A percentile compares a stretch with the other conserved stretches of the same genome.
Conservation (phyloP, 176 grass and related monocot genomes). For the Panicum miliaceum region DNA sequence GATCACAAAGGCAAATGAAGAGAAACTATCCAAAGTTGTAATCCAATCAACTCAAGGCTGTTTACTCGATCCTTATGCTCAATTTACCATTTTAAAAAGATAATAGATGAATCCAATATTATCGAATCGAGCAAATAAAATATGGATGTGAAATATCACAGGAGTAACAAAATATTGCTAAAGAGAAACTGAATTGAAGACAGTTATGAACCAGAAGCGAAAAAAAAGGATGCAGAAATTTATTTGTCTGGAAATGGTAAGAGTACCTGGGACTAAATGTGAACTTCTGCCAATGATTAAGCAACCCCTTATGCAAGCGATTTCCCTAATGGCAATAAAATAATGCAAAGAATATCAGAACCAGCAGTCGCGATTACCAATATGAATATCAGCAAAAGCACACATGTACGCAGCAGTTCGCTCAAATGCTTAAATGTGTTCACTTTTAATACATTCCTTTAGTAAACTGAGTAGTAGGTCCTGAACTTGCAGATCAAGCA, state of each 20-base stretch:
- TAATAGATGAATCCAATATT: neutral
- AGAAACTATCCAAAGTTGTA: neutral
- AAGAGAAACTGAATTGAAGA: neutral
- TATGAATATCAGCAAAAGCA: neutral
- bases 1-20: neutral
- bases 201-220: conserved; percentile 2
- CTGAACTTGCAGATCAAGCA: neutral
- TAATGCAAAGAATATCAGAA: conserved; percentile 26
- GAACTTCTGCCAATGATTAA: conserved; percentile 98
- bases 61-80: neutral
- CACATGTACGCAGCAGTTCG: neutral
- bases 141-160: neutral
- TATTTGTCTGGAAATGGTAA: conserved; percentile 17
- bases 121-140: conserved; percentile 10
- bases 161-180: neutral
- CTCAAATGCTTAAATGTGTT: neutral
- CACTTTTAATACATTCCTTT: neutral
- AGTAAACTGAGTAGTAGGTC: conserved; percentile 11
- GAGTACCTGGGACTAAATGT: conserved; percentile 94
- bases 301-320: conserved; percentile 85
- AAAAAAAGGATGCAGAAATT: neutral
- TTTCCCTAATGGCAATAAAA: conserved; percentile 72
- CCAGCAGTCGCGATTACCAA: conserved; percentile 2
- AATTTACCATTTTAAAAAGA: neutral
- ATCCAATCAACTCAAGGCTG: neutral